phyloP scores from a whole-genome alignment of 805 yeast genomes.

The Teunomyces atbi region DNA sequence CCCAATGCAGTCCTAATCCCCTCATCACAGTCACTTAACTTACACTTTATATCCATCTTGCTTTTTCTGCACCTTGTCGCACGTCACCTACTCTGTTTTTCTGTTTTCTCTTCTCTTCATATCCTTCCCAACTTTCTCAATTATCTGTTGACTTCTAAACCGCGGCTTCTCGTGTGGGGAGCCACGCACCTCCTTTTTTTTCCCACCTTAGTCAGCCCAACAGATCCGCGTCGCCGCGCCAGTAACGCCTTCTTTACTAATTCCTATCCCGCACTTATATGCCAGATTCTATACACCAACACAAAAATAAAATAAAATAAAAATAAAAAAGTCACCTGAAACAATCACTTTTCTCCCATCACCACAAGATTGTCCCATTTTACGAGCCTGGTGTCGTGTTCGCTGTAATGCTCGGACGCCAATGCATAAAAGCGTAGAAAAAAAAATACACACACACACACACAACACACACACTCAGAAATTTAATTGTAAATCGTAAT shows the following conservation, averaged over 20 bases:
- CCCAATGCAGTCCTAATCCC: not conserved
- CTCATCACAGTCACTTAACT: not conserved
- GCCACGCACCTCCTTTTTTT: not conserved
- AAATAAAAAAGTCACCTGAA: not conserved
- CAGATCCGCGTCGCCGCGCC: not conserved
- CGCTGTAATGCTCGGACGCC: not conserved
- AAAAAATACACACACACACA: too few species aligned
- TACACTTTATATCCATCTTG: not conserved
- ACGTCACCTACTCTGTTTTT: not conserved
- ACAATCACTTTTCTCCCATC: not conserved
- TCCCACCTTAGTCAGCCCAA: not conserved
- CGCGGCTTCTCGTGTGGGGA: not conserved
- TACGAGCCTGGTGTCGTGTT: not conserved
- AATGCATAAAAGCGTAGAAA: not conserved
- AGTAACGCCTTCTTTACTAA: not conserved
- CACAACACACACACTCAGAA: too few species aligned
- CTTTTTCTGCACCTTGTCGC: not conserved
- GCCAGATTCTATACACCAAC: not conserved
- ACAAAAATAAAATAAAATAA: not conserved
- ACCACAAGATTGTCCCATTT: not conserved
- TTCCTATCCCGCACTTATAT: not conserved
- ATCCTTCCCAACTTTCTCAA: too few species aligned
- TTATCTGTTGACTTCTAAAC: not conserved
- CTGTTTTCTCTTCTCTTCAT: too few species aligned
- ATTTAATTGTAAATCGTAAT: too few species aligned